Evolutionary conservation across 2,329 filamentous ascomycete genomes (phyloP), one percentile per base, ranked within the genome.

Genomic region (Dryadomyces sulphureus): DNA sequence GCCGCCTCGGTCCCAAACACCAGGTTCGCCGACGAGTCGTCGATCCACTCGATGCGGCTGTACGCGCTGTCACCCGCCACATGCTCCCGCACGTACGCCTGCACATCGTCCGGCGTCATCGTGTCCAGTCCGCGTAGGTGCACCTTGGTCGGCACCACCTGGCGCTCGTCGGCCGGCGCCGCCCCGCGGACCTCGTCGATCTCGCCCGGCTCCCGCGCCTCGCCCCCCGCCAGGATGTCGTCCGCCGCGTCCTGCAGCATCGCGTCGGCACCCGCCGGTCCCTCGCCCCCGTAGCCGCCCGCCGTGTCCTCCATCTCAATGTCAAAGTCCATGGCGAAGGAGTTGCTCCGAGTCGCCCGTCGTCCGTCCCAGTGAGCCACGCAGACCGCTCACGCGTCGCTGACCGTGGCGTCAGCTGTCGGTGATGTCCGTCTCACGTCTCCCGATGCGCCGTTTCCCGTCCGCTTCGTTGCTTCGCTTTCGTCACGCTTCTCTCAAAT

Each of bases 11-110:
- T 70, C 35, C 65, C 67, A 65, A 92, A 96, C 45, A 94, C 63
- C 45, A 95, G 69, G 59, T 96, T 96, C 51, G 87, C 86, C 0
- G 87, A 90, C 7, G 77, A 80, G 62, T 98, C 92, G 60, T 96
- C 86, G 53, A 98, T 87, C 92, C 92, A 98, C 65, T 96, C 88
- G 52, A 95, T 70, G 50, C 75, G 72, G 47, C 74, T 67, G 47
- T 79, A 68, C 11, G 11, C 8, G 43, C 65, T 57, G 46, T 71
- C 68, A 14, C 62, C 60, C 32, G 70, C 65, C 56, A 75, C 87
- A 60, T 92, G 75, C 51, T 84, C 72, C 41, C 69, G 64, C 8
- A 86, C 76, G 55, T 88, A 95, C 49, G 73, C 69, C 54, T 83
- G 81, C 55, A 96, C 81, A 52, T 94, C 79, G 46, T 78, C 73